Evolutionary conservation across 768 basidiomycete species (phyloP).

Genomic region (Suillus weaverae): DNA sequence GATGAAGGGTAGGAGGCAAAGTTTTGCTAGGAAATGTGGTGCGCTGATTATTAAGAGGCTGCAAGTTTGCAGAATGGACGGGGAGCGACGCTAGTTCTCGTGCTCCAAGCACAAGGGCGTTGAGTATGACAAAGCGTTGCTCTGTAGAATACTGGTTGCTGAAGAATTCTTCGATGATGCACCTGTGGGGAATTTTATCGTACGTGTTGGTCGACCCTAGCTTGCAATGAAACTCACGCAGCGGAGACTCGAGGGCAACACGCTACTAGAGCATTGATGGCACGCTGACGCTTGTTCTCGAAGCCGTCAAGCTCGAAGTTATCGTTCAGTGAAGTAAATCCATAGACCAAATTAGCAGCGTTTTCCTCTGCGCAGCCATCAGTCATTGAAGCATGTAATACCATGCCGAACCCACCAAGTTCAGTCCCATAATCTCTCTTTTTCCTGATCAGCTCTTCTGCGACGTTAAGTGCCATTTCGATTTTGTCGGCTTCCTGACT

Average conservation of each 20-base stretch:
- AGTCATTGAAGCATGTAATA: constrained; percentile 2
- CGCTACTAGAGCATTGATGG: constrained; percentile 75
- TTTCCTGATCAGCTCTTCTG: constrained; percentile 80
- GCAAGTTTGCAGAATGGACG: constrained; percentile 27
- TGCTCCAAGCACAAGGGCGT: constrained; percentile 82
- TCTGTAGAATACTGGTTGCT: constrained; percentile 87
- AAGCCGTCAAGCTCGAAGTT: constrained; percentile 85
- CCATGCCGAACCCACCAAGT: constrained; percentile 51
- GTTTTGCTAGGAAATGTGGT: constrained; percentile 79
- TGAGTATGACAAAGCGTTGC: constrained; percentile 84
- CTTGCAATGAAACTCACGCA: constrained; percentile 55
- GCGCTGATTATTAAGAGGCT: constrained; percentile 31
- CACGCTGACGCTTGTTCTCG: constrained; percentile 69
- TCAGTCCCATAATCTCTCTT: constrained; percentile 88
- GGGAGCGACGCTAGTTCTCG: constrained; percentile 70
- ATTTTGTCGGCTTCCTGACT: constrained; percentile 71
- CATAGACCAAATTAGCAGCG: constrained; percentile 76
- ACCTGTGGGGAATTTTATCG: constrained; percentile 41
- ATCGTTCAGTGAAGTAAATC: constrained; percentile 72
- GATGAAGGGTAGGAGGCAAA: constrained; percentile 71
- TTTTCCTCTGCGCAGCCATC: constrained; percentile 71
- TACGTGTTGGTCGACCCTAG: not conserved
- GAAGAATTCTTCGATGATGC: constrained; percentile 91
- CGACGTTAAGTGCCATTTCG: constrained; percentile 77
- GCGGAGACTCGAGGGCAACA: constrained; percentile 79